Evolutionary conservation across 2,329 filamentous ascomycete genomes (phyloP), one percentile per base, ranked within the genome.

Genomic region (Penicillium sp.): DNA sequence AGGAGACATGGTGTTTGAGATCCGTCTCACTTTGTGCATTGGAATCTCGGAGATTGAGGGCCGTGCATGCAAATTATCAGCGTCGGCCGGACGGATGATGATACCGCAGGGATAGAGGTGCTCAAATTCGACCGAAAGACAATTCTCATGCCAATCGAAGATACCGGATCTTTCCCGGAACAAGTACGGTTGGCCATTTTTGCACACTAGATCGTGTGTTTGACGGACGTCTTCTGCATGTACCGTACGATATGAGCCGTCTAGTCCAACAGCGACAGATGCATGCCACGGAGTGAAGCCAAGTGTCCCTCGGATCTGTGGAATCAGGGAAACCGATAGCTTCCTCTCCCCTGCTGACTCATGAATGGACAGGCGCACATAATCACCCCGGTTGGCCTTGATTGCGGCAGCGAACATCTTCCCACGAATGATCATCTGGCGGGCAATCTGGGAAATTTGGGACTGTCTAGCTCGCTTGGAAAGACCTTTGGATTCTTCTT

Each of bases 1-100:
- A 0, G 79, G 79, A 0, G 79, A 81, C 56, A 76, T 76, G 29
- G 66, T 58, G 48, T 80, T 73, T 0, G 78, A 66, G 0, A 82
- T 58, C 2, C 76, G 42, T 3, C 59, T 56, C 33, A 62, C 53
- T 37, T 62, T 63, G 9, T 46, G 49, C 59, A 63, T 60, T 7
- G 59, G 60, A 2, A 61, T 48, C 11, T 33, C 48, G 4, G 49
- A 46, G 39, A 63, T 54, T 1, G 60, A 62, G 4, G 59, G 59
- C 9, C 50, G 53, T 3, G 50, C 44, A 8, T 61, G 54, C 34
- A 57, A 42, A 42, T 59, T 49, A 33, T 58, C 55, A 28, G 58
- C 54, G 9, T 59, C 57, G 3, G 45, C 47, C 2, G 60, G 59
- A 3, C 53, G 53, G 36, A 62, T 54, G 28, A 62, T 53, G 8